phyloP scores from a whole-genome alignment of 805 yeast genomes.

The Candida maesae region DNA sequence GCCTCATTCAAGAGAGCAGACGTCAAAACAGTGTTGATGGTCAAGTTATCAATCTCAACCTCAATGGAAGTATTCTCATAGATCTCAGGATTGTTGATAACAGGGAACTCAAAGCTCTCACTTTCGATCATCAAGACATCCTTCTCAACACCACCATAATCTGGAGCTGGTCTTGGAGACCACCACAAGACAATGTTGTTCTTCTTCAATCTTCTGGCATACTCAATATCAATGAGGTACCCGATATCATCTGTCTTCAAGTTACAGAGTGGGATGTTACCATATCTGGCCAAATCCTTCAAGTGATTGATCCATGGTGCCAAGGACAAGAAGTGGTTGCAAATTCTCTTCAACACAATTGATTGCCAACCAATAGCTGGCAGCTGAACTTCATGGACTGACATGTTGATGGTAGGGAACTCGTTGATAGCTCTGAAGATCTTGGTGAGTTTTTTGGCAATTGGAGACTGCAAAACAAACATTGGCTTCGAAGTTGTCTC shows the following conservation, averaged over 20 bases:
- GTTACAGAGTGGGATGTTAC: constrained; percentile 85
- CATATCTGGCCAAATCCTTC: constrained; percentile 60
- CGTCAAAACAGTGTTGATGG: constrained; percentile 82
- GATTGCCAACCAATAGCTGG: constrained; percentile 85
- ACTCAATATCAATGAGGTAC: constrained; percentile 78
- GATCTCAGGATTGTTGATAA: constrained; percentile 71
- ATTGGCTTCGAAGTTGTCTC: constrained; percentile 63
- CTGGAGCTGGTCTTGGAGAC: constrained; percentile 78
- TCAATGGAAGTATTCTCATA: constrained; percentile 79
- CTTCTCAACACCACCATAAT: constrained; percentile 76
- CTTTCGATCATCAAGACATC: constrained; percentile 47
- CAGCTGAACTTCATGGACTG: constrained; percentile 51
- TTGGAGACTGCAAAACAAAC: constrained; percentile 73
- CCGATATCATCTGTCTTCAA: constrained; percentile 73
- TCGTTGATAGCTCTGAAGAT: constrained; percentile 45
- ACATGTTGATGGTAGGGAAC: constrained; percentile 62
- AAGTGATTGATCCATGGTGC: constrained; percentile 71
- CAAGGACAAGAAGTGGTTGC: constrained; percentile 67
- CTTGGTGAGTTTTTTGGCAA: constrained; percentile 41
- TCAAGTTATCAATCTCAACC: constrained; percentile 70
- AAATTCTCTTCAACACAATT: constrained; percentile 56
- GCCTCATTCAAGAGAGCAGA: constrained; percentile 83
- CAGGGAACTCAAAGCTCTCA: constrained; percentile 66
- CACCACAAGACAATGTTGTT: constrained; percentile 86
- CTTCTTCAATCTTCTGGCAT: constrained; percentile 69